Evolutionary conservation across 495 filamentous ascomycete species (phyloP).

Genomic region (Staphylotrichum longicolle): DNA sequence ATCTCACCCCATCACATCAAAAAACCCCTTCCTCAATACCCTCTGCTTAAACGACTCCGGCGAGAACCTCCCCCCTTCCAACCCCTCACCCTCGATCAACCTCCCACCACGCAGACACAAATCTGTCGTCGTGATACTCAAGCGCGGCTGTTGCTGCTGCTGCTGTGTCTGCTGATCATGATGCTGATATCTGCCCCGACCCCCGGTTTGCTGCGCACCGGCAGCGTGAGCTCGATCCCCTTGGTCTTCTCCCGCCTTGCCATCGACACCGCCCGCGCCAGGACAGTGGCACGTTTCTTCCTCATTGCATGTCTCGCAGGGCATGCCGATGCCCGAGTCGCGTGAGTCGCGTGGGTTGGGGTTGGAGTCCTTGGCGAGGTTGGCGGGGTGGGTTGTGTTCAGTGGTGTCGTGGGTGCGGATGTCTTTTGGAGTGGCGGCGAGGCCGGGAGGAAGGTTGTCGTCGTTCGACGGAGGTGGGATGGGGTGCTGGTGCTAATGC

Average conservation of each 20-base stretch:
- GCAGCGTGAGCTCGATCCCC: neutral
- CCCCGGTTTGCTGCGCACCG: neutral
- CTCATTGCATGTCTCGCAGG: slow-evolving; percentile 19
- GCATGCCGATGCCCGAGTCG: slow-evolving; percentile 29
- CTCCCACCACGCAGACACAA: slow-evolving; percentile 5
- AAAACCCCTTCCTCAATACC: slow-evolving; percentile 19
- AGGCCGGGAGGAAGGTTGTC: neutral
- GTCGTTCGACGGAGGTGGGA: neutral
- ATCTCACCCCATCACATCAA: no score
- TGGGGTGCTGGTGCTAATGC: neutral
- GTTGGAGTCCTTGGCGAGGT: neutral
- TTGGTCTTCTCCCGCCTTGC: neutral
- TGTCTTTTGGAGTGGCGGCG: neutral
- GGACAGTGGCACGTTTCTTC: slow-evolving; percentile 17
- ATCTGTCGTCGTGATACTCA: slow-evolving; percentile 7
- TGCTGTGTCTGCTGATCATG: no score
- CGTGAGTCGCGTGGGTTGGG: slow-evolving; percentile 20
- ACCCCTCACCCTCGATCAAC: neutral
- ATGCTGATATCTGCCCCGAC: no score
- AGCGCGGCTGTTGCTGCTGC: no score
- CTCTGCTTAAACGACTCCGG: slow-evolving; percentile 33
- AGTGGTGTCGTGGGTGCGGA: neutral
- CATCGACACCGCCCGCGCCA: neutral
- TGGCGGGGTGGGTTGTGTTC: neutral
- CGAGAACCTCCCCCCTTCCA: slow-evolving; percentile 21